Percentiles rank a stretch among this genome's conserved stretches.
phyloP scores from a whole-genome alignment of 805 yeast species.

The Torulaspora indica region DNA sequence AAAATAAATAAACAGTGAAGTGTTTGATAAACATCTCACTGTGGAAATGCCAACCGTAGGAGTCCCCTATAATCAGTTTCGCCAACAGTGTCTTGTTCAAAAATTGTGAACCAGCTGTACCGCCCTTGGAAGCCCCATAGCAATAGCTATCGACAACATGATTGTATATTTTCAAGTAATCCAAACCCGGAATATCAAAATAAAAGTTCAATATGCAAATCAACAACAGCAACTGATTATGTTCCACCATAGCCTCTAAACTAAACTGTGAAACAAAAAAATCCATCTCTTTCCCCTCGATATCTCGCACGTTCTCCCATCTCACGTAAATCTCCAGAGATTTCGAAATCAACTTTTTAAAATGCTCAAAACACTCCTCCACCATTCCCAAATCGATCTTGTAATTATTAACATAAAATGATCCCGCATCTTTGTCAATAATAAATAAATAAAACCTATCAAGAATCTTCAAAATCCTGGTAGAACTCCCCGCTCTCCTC shows the following conservation, averaged over 20 bases:
- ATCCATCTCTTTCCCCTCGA: slow-evolving; percentile 6
- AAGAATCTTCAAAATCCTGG: slow-evolving; percentile 11
- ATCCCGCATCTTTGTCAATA: slow-evolving; percentile 9
- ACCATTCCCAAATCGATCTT: slow-evolving; percentile 8
- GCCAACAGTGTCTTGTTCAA: slow-evolving; percentile 10
- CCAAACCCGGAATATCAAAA: slow-evolving; percentile 22
- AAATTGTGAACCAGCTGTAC: background rate
- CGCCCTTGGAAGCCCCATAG: slow-evolving; percentile 10
- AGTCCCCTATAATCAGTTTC: slow-evolving; percentile 13
- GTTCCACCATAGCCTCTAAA: slow-evolving; percentile 11
- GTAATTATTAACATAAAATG: slow-evolving; percentile 19
- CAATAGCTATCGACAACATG: slow-evolving; percentile 17
- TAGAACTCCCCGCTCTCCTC: slow-evolving; percentile 3
- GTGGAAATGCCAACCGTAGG: slow-evolving; percentile 12
- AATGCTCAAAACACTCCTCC: slow-evolving; percentile 11
- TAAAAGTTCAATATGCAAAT: slow-evolving; percentile 24
- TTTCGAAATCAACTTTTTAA: slow-evolving; percentile 9
- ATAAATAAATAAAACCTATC: slow-evolving; percentile 13
- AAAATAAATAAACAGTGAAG: slow-evolving; percentile 17
- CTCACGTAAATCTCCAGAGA: slow-evolving; percentile 13
- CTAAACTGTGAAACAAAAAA: slow-evolving; percentile 9
- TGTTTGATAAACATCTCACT: slow-evolving; percentile 21
- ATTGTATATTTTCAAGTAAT: slow-evolving; percentile 16
- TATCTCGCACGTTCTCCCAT: slow-evolving; percentile 13
- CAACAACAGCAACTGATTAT: slow-evolving; percentile 18